A percentile compares a stretch with the other conserved stretches of the same genome.
Conservation (phyloP, 2,329 filamentous ascomycete genomes). For the Cytospora leucostoma region DNA sequence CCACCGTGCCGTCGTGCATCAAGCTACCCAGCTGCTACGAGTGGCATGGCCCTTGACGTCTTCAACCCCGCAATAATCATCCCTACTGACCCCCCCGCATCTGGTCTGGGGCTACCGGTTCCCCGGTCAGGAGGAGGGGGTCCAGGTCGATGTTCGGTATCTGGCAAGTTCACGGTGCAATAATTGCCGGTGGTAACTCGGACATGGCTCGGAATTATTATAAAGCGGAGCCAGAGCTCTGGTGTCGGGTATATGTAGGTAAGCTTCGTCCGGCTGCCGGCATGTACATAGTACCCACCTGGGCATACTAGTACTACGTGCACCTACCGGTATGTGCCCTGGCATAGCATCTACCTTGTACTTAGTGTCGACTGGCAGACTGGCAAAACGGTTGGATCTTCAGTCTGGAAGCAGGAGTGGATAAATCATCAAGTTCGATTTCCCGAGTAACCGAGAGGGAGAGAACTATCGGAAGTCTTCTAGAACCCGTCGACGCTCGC, state of each 20-base stretch:
- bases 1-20: conserved; percentile 4
- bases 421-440: too few relatives aligned
- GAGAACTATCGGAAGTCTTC: too few relatives aligned
- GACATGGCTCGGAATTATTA: neutral
- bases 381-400: too few relatives aligned
- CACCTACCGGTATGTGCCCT: too few relatives aligned
- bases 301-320: too few relatives aligned
- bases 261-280: too few relatives aligned
- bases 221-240: neutral
- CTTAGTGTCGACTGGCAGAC: too few relatives aligned
- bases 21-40: conserved; percentile 8
- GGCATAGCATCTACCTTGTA: too few relatives aligned
- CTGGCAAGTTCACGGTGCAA: neutral
- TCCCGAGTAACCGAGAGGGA: too few relatives aligned
- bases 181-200: neutral
- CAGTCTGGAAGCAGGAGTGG: too few relatives aligned
- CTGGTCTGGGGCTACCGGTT: conserved; percentile 1
- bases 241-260: neutral
- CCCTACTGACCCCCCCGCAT: conserved; percentile 10
- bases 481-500: too few relatives aligned
- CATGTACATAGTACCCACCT: too few relatives aligned
- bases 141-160: neutral
- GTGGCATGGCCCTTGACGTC: conserved; percentile 1
- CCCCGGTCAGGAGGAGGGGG: neutral
- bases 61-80: neutral